Conservation (phyloP, 495 filamentous ascomycete genomes). For the Cudoniella acicularis region DNA sequence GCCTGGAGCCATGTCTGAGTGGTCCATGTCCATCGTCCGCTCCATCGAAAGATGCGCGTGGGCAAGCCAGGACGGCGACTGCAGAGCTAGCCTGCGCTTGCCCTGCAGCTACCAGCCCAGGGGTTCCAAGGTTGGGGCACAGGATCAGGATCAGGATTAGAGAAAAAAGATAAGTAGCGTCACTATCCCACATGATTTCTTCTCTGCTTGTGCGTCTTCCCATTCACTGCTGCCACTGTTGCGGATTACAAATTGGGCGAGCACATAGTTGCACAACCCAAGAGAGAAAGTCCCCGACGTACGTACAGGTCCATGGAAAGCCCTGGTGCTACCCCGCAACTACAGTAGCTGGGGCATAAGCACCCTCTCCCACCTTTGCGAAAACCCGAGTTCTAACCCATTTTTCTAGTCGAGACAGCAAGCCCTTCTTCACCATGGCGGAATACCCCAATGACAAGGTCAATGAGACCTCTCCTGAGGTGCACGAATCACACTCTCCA, state of each 20-base stretch:
- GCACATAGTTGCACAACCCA: neutral
- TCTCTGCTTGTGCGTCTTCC: neutral
- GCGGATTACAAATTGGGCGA: neutral
- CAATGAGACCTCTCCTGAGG: neutral
- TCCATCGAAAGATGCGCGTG: neutral
- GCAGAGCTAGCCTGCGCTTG: neutral
- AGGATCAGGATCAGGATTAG: neutral
- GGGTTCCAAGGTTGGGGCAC: neutral
- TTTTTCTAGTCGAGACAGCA: neutral
- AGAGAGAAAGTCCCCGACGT: neutral
- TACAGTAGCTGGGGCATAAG: neutral
- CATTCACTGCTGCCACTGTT: neutral
- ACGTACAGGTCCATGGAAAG: neutral
- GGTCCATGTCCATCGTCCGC: neutral
- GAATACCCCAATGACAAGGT: constrained; percentile 14
- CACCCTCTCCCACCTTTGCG: neutral
- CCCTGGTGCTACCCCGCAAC: too few relatives aligned
- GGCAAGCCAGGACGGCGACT: neutral
- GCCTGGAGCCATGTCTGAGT: neutral
- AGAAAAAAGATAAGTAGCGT: constrained; percentile 1
- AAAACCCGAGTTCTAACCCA: neutral
- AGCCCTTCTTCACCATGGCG: constrained; percentile 18
- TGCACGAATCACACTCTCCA: constrained; percentile 12
- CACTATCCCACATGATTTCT: neutral
- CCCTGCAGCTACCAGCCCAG: neutral